Conservation (phyloP, 768 basidiomycete species). For the Tubosaeta sp. region DNA sequence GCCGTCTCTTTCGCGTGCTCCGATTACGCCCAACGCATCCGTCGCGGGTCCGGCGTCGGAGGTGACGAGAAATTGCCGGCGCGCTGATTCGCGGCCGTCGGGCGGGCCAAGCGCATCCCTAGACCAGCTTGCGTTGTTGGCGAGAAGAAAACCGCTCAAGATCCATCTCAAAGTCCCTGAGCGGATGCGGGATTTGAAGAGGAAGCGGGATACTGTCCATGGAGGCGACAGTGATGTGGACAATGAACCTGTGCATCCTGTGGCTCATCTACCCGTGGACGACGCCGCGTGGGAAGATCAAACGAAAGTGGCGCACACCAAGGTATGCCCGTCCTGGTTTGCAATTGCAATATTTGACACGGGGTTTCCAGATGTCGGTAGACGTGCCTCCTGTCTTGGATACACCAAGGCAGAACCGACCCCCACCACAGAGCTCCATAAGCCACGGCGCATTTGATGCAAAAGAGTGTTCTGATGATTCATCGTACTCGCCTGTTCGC, state of each 20-base stretch:
- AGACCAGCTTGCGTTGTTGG: conserved; percentile 12
- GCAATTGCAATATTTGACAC: not conserved
- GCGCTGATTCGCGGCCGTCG: not conserved
- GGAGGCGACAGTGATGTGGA: not conserved
- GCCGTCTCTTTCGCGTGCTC: not conserved
- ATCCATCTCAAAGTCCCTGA: conserved; percentile 8
- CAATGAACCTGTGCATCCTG: not conserved
- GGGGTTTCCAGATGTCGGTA: not conserved
- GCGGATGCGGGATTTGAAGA: conserved; percentile 8
- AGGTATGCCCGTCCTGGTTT: not conserved
- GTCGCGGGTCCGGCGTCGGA: not conserved
- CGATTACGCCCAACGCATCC: not conserved
- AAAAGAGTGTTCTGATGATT: not conserved
- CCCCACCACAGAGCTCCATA: not conserved
- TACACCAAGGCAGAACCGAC: not conserved
- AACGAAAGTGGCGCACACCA: not conserved
- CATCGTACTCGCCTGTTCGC: not conserved
- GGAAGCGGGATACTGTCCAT: conserved; percentile 7
- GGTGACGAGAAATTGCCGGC: not conserved
- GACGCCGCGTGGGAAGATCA: not conserved
- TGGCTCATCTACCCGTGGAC: not conserved
- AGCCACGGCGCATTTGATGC: no score
- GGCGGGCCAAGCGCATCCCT: conserved; percentile 22
- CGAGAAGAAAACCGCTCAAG: conserved; percentile 11
- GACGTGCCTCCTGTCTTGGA: not conserved